Conservation (phyloP, 2,329 filamentous ascomycete species). For the Aspergillus sp. region DNA sequence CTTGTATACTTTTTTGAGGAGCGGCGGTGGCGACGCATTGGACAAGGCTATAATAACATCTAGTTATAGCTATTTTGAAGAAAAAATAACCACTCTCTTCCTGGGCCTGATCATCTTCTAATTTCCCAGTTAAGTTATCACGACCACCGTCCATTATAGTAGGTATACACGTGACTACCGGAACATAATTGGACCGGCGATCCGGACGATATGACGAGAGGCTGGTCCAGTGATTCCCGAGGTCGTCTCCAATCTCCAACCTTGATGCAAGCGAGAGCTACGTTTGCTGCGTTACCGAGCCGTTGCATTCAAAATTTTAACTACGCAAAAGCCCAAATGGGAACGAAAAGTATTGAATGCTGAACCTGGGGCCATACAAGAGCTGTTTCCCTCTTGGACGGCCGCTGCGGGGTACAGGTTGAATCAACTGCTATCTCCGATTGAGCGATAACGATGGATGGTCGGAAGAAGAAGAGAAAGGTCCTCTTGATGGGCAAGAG, state of each 20-base stretch:
- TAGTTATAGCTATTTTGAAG: neutral
- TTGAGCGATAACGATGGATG: constrained; percentile 39
- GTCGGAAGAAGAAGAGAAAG: constrained; percentile 74
- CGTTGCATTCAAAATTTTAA: neutral
- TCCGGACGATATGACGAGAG: neutral
- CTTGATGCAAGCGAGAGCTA: neutral
- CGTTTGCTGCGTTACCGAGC: neutral
- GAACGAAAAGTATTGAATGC: constrained; percentile 2
- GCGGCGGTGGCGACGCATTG: neutral
- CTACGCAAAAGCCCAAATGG: neutral
- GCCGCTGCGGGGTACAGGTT: constrained; percentile 18
- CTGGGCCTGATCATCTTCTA: no score
- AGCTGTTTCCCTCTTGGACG: constrained; percentile 3
- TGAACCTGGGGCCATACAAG: constrained; percentile 3
- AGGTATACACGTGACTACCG: constrained; percentile 6
- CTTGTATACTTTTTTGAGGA: constrained; percentile 14
- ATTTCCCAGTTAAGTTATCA: no score
- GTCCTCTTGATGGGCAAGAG: constrained; percentile 91
- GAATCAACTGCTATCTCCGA: neutral
- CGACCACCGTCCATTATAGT: neutral
- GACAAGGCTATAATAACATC: constrained; percentile 3
- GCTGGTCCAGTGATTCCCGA: constrained; percentile 9
- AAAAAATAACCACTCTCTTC: neutral
- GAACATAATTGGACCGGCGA: constrained; percentile 8
- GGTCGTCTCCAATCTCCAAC: neutral